phyloP scores from a whole-genome alignment of 148 eudicot genomes.

The Amaranthus palmeri region DNA sequence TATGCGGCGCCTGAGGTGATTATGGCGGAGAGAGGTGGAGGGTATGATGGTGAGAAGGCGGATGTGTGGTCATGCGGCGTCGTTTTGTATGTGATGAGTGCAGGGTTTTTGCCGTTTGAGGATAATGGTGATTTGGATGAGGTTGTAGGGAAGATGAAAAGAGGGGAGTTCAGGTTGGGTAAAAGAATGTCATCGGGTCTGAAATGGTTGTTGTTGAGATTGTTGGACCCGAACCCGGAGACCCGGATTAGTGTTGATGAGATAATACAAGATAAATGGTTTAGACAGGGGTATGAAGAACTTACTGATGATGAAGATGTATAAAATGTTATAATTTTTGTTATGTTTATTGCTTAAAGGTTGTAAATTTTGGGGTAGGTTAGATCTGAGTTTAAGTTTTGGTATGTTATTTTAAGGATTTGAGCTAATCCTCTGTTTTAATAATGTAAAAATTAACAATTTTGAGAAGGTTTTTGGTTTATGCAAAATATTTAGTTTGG shows the following conservation, averaged over 20 bases:
- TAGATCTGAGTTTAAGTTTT: no score
- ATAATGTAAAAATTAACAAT: no score
- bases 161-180: slow-evolving; percentile 55
- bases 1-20: slow-evolving; percentile 78
- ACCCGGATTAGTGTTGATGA: slow-evolving; percentile 59
- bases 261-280: slow-evolving; percentile 60
- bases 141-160: slow-evolving; percentile 57
- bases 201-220: slow-evolving; percentile 42
- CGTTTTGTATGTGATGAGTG: slow-evolving; percentile 56
- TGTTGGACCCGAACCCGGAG: slow-evolving; percentile 64
- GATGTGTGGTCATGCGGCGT: slow-evolving; percentile 89
- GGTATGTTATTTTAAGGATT: no score
- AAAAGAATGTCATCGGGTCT: slow-evolving; percentile 59
- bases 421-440: no score
- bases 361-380: not conserved
- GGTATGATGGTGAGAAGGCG: slow-evolving; percentile 66
- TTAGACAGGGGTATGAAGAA: slow-evolving; percentile 40
- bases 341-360: not conserved
- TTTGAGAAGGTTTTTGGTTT: no score
- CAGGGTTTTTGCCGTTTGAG: slow-evolving; percentile 68
- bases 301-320: slow-evolving; percentile 6
- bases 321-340: not conserved
- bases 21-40: slow-evolving; percentile 40
- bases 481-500: no score
- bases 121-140: slow-evolving; percentile 38